Conservation (phyloP, 805 yeast genomes). For the Clavispora asparagi region DNA sequence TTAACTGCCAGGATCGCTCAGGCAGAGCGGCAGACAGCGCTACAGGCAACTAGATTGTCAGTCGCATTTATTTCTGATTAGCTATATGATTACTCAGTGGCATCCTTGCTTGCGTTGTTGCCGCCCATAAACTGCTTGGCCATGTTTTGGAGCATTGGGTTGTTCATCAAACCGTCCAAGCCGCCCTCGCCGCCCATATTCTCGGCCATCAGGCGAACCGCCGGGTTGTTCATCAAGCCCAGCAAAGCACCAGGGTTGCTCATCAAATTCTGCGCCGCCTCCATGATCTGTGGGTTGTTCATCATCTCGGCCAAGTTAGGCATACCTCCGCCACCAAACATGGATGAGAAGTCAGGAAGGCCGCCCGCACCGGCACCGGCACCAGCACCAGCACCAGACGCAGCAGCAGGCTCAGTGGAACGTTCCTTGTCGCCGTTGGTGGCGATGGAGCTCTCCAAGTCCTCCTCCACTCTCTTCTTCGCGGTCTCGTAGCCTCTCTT, state of each 20-base stretch:
- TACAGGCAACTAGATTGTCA: too few relatives aligned
- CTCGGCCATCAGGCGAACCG: slow-evolving; percentile 78
- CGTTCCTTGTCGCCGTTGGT: slow-evolving; percentile 20
- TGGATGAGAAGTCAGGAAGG: slow-evolving; percentile 68
- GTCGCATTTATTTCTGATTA: neutral
- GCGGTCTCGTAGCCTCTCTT: slow-evolving; percentile 91
- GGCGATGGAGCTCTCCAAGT: slow-evolving; percentile 42
- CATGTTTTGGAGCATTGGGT: slow-evolving; percentile 63
- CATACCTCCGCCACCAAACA: slow-evolving; percentile 73
- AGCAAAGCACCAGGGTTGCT: slow-evolving; percentile 73
- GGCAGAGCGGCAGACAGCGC: too few relatives aligned
- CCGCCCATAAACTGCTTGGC: slow-evolving; percentile 69
- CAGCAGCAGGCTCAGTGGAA: neutral
- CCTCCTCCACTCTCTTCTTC: slow-evolving; percentile 77
- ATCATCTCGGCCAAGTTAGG: slow-evolving; percentile 43
- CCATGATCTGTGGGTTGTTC: slow-evolving; percentile 72
- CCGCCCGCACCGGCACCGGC: slow-evolving; percentile 48
- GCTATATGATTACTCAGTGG: neutral
- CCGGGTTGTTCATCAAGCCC: slow-evolving; percentile 75
- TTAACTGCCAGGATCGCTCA: too few relatives aligned
- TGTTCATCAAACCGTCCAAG: slow-evolving; percentile 68
- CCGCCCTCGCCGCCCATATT: slow-evolving; percentile 57
- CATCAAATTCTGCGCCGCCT: slow-evolving; percentile 86
- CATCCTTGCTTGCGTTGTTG: slow-evolving; percentile 1
- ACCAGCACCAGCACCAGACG: slow-evolving; percentile 35